A percentile compares a stretch with the other conserved stretches of the same genome.
Conservation (phyloP, 768 basidiomycete species). For the Phallus indusiatus region DNA sequence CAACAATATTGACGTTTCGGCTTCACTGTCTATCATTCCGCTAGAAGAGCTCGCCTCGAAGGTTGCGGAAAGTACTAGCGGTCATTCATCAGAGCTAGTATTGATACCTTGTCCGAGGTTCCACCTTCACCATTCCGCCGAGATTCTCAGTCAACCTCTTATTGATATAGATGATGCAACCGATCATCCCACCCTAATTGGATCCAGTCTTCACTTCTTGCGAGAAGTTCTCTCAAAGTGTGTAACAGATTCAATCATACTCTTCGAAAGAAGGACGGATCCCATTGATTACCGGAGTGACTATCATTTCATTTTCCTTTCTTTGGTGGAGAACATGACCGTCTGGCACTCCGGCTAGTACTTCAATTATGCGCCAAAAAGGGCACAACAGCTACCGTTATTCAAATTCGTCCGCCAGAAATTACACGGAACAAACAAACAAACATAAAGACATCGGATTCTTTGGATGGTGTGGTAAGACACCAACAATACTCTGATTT, state of each 20-base stretch:
- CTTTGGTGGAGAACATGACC: conserved; percentile 91
- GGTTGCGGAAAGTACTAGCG: conserved; percentile 58
- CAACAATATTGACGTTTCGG: conserved; percentile 34
- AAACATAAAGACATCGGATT: not conserved
- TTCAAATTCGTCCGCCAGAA: conserved; percentile 35
- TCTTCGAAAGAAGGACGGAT: conserved; percentile 53
- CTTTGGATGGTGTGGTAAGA: not conserved
- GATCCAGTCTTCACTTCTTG: conserved; percentile 64
- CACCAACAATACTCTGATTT: not conserved
- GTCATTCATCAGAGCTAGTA: conserved; percentile 58
- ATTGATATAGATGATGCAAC: not conserved
- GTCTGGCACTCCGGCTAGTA: conserved; percentile 76
- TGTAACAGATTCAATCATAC: conserved; percentile 69
- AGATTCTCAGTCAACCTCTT: conserved; percentile 18
- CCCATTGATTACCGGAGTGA: conserved; percentile 18
- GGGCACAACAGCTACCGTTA: conserved; percentile 61
- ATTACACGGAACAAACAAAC: not conserved
- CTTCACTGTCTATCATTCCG: conserved; percentile 29
- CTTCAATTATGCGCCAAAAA: conserved; percentile 72
- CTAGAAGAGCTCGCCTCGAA: conserved; percentile 35
- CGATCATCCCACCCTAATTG: conserved; percentile 10
- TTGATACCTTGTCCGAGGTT: conserved; percentile 60
- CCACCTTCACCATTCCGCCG: not conserved
- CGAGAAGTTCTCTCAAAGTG: conserved; percentile 69
- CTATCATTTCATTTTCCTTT: conserved; percentile 77